Base-by-base conservation (phyloP, 805 yeast genomes). In the Saturnispora galanensis region DNA sequence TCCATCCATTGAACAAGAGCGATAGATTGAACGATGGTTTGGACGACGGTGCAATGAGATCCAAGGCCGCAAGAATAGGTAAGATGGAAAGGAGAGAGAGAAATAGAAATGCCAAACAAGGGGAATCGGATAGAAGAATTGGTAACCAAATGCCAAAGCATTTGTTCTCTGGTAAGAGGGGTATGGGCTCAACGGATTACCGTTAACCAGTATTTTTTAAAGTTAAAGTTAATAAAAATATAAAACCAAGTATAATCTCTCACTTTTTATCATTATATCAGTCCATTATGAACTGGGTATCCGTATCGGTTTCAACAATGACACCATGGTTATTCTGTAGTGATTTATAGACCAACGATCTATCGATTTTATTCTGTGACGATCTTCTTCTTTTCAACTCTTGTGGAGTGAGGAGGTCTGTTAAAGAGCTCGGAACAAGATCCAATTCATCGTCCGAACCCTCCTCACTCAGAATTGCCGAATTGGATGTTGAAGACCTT, bases 151-250 rank as follows among this genome's bases (percentile, higher is more conserved):
- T 85, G 69, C 96, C 97, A 52, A 90, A 89, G 73, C 98, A 93
- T 69, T 73, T 93, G 75, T 84, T 83, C 72, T 70, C 87, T 57
- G 99, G 99, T 69, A 93, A 93, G 76, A 81, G 98, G 70, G 95
- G 97, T 72, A 79, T 78, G 58, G 97, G 97, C 65, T 83, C 82
- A 65, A 81, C 87, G 52, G 95, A 87, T 65, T 77, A 84, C 69
- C 90, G 97, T 74, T 54, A 46, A 43, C n/a, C 11, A n/a, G 12
- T 34, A 8, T 34, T 15, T 10, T 34, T 34, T 16, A 34, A n/a
- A 10, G 15, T 34, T 34, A 34, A 12, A 13, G n/a, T 34, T 34
- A 13, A 10, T n/a, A 34, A 41, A 29, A 18, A 13, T 12, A 31
- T 15, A 35, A 35, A 36, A 26, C 35, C 28, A 26, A 35, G 17